Evolutionary conservation across 1,139 yeast species (phyloP).

Genomic region (Taphrina communis): DNA sequence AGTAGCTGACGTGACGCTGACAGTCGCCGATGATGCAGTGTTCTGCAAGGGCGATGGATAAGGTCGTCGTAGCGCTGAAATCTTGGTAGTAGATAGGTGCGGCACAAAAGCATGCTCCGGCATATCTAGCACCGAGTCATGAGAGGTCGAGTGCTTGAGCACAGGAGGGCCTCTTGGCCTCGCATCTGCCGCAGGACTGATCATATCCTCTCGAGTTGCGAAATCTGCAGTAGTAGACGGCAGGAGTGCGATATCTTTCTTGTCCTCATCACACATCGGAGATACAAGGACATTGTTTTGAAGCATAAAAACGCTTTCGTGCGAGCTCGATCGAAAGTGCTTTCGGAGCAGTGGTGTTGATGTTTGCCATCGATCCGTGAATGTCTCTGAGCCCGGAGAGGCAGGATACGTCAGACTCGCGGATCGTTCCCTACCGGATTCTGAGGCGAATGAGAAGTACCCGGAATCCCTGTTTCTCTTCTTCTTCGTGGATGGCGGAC

Average conservation of each 20-base stretch:
- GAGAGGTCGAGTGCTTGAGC: slow-evolving; percentile 20
- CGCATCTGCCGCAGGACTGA: neutral
- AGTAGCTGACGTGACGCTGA: slow-evolving; percentile 32
- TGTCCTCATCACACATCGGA: neutral
- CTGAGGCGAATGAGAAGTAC: slow-evolving; percentile 32
- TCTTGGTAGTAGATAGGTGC: slow-evolving; percentile 1
- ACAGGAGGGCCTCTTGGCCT: neutral
- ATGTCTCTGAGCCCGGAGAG: slow-evolving; percentile 10
- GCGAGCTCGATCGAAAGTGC: slow-evolving; percentile 17
- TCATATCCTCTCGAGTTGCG: neutral
- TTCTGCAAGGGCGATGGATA: slow-evolving; percentile 28
- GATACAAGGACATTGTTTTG: neutral
- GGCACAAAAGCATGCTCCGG: neutral
- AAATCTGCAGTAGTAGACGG: neutral
- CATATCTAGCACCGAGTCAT: slow-evolving; percentile 18
- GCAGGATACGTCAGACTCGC: slow-evolving; percentile 15
- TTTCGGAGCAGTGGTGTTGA: neutral
- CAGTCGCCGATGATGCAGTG: slow-evolving; percentile 11
- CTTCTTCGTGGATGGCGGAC: slow-evolving; percentile 17
- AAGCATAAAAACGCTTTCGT: slow-evolving; percentile 15
- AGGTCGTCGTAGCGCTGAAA: slow-evolving; percentile 3
- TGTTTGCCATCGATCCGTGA: neutral
- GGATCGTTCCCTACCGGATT: slow-evolving; percentile 23
- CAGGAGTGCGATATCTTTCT: neutral
- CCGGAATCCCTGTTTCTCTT: slow-evolving; percentile 26